Conservation (phyloP, 768 basidiomycete species). For the Stropharia rugosoannulata region DNA sequence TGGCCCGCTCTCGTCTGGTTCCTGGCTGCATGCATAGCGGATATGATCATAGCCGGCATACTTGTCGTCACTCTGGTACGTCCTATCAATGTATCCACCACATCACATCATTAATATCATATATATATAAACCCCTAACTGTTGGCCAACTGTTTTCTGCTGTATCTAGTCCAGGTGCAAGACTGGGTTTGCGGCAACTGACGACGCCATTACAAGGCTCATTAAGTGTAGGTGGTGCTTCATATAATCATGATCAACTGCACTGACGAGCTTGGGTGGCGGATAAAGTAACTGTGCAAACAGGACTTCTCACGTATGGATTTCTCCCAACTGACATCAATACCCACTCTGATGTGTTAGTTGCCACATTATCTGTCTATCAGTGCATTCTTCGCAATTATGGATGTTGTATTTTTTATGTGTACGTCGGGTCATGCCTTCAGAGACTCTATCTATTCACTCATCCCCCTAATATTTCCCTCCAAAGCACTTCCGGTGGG, state of each 20-base stretch:
- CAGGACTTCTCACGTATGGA: conserved; percentile 43
- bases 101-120: neutral
- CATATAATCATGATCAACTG: neutral
- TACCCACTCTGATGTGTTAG: too few relatives aligned
- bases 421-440: conserved; percentile 24
- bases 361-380: neutral
- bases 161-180: conserved; percentile 30
- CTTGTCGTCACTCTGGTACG: conserved; percentile 37
- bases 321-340: too few relatives aligned
- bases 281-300: conserved; percentile 39
- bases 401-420: conserved; percentile 47
- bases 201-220: conserved; percentile 38
- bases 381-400: conserved; percentile 39
- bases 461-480: neutral
- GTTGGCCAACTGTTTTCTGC: too few relatives aligned
- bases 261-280: neutral
- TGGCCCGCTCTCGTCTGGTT: conserved; percentile 45
- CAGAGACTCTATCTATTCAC: neutral
- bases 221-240: conserved; percentile 25
- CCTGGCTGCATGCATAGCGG: conserved; percentile 38
- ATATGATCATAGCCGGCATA: conserved; percentile 39
- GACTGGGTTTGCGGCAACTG: conserved; percentile 41
- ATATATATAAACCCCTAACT: too few relatives aligned
- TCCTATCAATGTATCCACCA: too few relatives aligned
- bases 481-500: conserved; percentile 33